phyloP scores from a whole-genome alignment of 2,329 filamentous ascomycete species.

The Colletotrichum lupini region DNA sequence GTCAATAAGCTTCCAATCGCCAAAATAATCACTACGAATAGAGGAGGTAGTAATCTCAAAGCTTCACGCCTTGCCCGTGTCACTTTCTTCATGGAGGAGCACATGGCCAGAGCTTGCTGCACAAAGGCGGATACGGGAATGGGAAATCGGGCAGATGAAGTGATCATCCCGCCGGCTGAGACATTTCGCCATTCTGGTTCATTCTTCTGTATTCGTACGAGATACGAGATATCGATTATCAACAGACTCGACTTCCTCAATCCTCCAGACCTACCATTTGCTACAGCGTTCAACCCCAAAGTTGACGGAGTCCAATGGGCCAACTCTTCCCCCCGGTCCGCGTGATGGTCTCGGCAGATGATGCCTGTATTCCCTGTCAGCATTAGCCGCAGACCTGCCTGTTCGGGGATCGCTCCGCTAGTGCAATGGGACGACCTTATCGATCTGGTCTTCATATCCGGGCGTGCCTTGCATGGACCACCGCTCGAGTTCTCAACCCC shows the following conservation, averaged over 20 bases:
- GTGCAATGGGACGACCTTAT: slow-evolving; percentile 25
- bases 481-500: neutral
- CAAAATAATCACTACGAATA: neutral
- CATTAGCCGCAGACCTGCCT: slow-evolving; percentile 32
- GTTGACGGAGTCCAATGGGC: neutral
- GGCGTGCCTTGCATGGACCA: neutral
- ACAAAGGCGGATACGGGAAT: neutral
- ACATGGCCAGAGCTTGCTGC: neutral
- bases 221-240: neutral
- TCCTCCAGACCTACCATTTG: too few species aligned
- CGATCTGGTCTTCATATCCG: slow-evolving; percentile 12
- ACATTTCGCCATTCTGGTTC: neutral
- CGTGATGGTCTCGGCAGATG: slow-evolving; percentile 27
- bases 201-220: neutral
- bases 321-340: neutral
- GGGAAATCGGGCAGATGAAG: neutral
- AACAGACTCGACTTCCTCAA: neutral
- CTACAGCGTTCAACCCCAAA: neutral
- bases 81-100: slow-evolving; percentile 14
- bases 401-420: slow-evolving; percentile 20
- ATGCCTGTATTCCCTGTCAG: neutral
- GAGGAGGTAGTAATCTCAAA: slow-evolving; percentile 19
- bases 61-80: too few species aligned
- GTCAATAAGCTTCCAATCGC: neutral
- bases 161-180: neutral